Conservation (phyloP, 129 eudicot genomes). For the Helianthus annuus region HanXRQr2.0-SUNRISE NC_035438.2:27476709-27477208, state of each 20-base stretch:
- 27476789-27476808: too few relatives aligned
- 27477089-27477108: conserved; percentile 83
- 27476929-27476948: conserved; percentile 22
- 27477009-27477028: conserved; percentile 83
- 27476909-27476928: neutral
- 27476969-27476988: conserved; percentile 75
- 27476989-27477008: conserved; percentile 57
- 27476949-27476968: conserved; percentile 71
- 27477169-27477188: conserved; percentile 9
- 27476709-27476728: too few relatives aligned
- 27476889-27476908: conserved; percentile 32
- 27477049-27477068: conserved; percentile 85
- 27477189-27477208: too few relatives aligned
- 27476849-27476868: conserved; percentile 83
- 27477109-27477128: conserved; percentile 41
- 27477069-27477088: conserved; percentile 85
- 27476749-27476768: too few relatives aligned
- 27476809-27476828: conserved; percentile 47
- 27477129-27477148: neutral
- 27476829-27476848: conserved; percentile 63
- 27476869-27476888: conserved; percentile 32
- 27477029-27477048: conserved; percentile 71
- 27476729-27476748: too few relatives aligned
- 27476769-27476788: too few relatives aligned
- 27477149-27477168: conserved; percentile 17